phyloP scores from a whole-genome alignment of 164 flowering plant genomes.

The Warburgia ugandensis region DNA sequence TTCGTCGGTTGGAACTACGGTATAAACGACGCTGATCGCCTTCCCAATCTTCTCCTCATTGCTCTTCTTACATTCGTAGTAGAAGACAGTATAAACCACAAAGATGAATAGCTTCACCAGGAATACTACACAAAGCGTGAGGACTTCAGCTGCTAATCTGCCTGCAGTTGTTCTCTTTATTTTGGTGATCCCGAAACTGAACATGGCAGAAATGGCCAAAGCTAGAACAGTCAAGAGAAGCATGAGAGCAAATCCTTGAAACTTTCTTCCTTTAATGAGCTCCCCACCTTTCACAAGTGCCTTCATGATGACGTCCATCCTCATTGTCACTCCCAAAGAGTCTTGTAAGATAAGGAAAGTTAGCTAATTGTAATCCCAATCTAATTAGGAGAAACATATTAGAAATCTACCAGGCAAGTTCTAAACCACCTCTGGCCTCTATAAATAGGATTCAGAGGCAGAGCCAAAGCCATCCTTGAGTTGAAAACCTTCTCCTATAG shows the following conservation, averaged over 20 bases:
- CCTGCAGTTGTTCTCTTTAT: neutral
- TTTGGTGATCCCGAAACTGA: neutral
- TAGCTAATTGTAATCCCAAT: no score
- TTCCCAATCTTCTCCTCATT: constrained; percentile 6
- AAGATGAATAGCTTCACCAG: constrained; percentile 8
- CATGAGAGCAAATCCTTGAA: constrained; percentile 11
- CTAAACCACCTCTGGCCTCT: no score
- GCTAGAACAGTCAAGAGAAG: neutral
- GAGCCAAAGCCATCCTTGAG: no score
- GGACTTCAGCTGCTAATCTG: neutral
- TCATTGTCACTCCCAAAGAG: no score
- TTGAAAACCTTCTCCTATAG: no score
- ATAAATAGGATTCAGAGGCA: no score
- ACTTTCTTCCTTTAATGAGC: constrained; percentile 18
- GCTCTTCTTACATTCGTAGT: constrained; percentile 14
- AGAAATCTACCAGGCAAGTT: no score
- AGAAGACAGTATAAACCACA: constrained; percentile 17
- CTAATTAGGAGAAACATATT: no score
- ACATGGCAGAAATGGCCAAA: neutral
- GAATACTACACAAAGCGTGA: constrained; percentile 1
- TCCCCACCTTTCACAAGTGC: constrained; percentile 12
- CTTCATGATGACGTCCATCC: constrained; percentile 5
- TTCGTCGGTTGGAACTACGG: neutral
- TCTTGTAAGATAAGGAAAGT: no score
- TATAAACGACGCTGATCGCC: neutral